phyloP scores from a whole-genome alignment of 208 protist genomes.

The Trypanosoma platydactyli region DNA sequence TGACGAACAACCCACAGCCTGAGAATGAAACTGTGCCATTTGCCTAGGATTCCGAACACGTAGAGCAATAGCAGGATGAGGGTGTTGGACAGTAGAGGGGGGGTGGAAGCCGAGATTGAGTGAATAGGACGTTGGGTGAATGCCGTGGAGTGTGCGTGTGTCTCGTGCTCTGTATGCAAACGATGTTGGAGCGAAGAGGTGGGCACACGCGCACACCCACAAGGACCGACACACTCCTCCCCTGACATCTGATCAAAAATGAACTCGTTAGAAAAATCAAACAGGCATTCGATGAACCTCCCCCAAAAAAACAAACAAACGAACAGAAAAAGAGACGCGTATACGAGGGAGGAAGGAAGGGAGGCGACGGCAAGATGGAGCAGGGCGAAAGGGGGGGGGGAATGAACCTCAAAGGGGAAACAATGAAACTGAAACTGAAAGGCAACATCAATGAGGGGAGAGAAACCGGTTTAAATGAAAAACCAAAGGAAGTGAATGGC shows the following conservation, averaged over 20 bases:
- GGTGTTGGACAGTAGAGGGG: neutral
- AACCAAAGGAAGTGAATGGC: neutral
- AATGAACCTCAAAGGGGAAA: neutral
- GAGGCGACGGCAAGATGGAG: neutral
- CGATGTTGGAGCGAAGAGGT: too few relatives aligned
- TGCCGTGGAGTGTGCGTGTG: too few relatives aligned
- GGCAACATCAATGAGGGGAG: neutral
- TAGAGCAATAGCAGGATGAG: neutral
- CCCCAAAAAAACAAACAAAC: neutral
- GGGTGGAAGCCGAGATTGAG: neutral
- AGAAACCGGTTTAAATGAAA: neutral
- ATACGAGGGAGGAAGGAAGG: neutral
- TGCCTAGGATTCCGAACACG: neutral
- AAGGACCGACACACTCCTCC: neutral
- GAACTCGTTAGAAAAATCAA: conserved; percentile 21
- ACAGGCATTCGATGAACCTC: neutral
- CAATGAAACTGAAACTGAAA: neutral
- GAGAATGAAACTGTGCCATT: conserved; percentile 15
- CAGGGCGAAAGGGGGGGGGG: neutral
- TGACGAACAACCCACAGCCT: conserved; percentile 79
- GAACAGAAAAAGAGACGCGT: conserved; percentile 10
- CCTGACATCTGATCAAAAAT: neutral
- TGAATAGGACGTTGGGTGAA: too few relatives aligned
- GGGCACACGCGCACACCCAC: too few relatives aligned
- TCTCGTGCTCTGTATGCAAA: too few relatives aligned